A percentile compares a stretch with the other conserved stretches of the same genome.
Evolutionary conservation across 768 basidiomycete species (phyloP).

Genomic region (Fibroporia radiculosa): DNA sequence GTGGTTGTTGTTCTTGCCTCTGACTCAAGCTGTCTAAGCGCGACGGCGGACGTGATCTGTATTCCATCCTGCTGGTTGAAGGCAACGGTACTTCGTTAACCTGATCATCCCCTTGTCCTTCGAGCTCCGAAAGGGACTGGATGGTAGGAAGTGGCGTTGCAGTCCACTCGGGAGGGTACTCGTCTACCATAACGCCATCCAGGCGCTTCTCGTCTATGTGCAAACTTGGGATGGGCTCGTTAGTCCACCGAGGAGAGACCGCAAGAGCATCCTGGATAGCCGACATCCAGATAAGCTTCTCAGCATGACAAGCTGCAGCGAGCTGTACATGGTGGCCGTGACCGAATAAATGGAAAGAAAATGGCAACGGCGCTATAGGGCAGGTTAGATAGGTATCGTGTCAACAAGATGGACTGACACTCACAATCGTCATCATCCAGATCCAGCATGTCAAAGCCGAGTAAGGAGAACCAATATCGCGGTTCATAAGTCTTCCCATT

Average conservation of each 20-base stretch:
- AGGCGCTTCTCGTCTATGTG: conserved; percentile 33
- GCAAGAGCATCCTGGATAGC: conserved; percentile 51
- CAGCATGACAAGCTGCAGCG: conserved; percentile 73
- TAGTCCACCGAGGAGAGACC: conserved; percentile 37
- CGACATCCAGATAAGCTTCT: conserved; percentile 83
- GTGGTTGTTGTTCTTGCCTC: conserved; percentile 14
- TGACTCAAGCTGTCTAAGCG: conserved; percentile 14
- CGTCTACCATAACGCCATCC: conserved; percentile 25
- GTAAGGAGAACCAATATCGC: conserved; percentile 79
- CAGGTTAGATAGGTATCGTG: not conserved
- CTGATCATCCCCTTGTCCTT: conserved; percentile 8
- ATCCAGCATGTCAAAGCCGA: conserved; percentile 64
- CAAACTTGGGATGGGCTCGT: conserved; percentile 60
- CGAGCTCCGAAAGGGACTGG: conserved; percentile 24
- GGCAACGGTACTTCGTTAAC: not conserved
- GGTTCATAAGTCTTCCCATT: conserved; percentile 73
- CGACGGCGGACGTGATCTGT: conserved; percentile 8
- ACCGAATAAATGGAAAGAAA: conserved; percentile 60
- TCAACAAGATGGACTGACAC: conserved; percentile 22
- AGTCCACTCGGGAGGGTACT: conserved; percentile 8
- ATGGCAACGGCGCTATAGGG: conserved; percentile 63
- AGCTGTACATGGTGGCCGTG: conserved; percentile 76
- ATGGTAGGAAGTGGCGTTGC: conserved; percentile 22
- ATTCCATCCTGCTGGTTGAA: conserved; percentile 3
- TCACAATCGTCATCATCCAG: conserved; percentile 67